Conservation (phyloP, 768 basidiomycete genomes). For the Pleurotus platypus region DNA sequence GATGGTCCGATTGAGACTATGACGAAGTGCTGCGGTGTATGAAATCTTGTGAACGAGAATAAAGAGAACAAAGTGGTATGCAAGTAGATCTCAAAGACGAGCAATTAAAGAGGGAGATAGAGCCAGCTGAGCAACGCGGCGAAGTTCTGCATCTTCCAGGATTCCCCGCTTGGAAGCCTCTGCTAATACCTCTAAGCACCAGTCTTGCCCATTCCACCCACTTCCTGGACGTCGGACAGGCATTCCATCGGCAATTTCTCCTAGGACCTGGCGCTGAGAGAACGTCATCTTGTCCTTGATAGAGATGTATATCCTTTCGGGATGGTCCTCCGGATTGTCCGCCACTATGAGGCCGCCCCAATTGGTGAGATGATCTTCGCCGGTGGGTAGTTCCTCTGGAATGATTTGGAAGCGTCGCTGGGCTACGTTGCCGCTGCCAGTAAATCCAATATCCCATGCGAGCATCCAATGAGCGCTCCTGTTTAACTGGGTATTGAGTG, state of each 20-base stretch:
- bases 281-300: neutral
- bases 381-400: neutral
- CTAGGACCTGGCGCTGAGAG: neutral
- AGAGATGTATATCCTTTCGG: neutral
- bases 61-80: too few species aligned
- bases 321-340: neutral
- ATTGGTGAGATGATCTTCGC: neutral
- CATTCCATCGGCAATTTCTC: neutral
- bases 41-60: too few species aligned
- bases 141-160: neutral
- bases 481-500: neutral
- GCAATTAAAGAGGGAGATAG: too few species aligned
- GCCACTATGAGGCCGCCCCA: conserved; percentile 1
- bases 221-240: neutral
- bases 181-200: neutral
- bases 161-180: neutral
- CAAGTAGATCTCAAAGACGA: too few species aligned
- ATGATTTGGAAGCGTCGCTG: neutral
- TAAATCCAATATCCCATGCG: neutral
- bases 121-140: too few species aligned
- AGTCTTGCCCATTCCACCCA: neutral
- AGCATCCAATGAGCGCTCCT: conserved; percentile 1
- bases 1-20: too few species aligned
- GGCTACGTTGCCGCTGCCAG: neutral
- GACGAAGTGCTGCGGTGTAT: too few species aligned